phyloP scores from a whole-genome alignment of 192 early-diverging fungal species.

The Rhizophagus sp. region DNA sequence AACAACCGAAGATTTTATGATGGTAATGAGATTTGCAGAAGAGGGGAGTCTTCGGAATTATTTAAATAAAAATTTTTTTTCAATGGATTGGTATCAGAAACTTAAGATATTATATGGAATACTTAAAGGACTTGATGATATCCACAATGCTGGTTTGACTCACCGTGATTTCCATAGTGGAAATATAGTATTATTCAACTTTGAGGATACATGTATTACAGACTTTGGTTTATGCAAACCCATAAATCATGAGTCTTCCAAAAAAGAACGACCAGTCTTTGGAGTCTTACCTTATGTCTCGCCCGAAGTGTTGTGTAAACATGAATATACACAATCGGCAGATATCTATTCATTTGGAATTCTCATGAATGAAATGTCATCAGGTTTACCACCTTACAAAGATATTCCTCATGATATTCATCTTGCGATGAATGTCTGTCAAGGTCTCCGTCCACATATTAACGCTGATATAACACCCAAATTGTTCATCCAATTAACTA shows the following conservation, averaged over 20 bases:
- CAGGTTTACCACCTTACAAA: slow-evolving; percentile 11
- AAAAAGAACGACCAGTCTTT: background rate
- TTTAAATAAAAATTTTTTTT: slow-evolving; percentile 1
- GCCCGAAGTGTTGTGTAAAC: slow-evolving; percentile 11
- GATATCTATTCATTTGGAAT: slow-evolving; percentile 18
- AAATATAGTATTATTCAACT: background rate
- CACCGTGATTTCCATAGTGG: slow-evolving; percentile 20
- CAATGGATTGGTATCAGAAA: background rate
- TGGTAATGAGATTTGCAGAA: slow-evolving; percentile 18
- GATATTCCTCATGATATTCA: slow-evolving; percentile 13
- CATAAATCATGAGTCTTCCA: background rate
- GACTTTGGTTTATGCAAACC: slow-evolving; percentile 26
- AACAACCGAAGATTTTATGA: background rate
- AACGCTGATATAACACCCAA: background rate
- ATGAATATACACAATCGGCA: slow-evolving; percentile 1
- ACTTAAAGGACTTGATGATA: slow-evolving; percentile 3
- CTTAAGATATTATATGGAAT: background rate
- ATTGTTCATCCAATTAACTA: background rate
- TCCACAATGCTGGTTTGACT: slow-evolving; percentile 12
- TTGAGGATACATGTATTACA: slow-evolving; percentile 5
- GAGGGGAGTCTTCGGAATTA: slow-evolving; percentile 8
- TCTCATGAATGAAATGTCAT: background rate
- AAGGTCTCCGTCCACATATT: background rate
- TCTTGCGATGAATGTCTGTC: background rate
- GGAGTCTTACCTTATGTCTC: slow-evolving; percentile 15